phyloP scores from a whole-genome alignment of 2,329 filamentous ascomycete genomes.

The Pseudocercospora fuligena region DNA sequence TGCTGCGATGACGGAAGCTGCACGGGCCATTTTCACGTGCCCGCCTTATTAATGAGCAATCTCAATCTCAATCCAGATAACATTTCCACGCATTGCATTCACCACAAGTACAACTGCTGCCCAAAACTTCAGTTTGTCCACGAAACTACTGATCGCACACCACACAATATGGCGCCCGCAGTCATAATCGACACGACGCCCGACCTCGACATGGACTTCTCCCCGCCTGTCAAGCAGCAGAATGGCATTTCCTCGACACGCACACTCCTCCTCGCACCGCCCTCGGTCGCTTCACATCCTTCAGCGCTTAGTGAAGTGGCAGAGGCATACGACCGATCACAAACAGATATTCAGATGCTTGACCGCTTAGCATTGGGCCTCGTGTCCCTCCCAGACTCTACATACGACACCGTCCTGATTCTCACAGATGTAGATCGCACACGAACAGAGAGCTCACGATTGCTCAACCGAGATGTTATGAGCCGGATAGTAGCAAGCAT shows the following conservation, averaged over 20 bases:
- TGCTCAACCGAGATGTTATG: conserved; percentile 72
- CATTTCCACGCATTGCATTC: background rate
- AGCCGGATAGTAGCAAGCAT: conserved; percentile 71
- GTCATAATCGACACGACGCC: conserved; percentile 46
- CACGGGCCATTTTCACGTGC: background rate
- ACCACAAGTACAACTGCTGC: background rate
- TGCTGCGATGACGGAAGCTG: conserved; percentile 1
- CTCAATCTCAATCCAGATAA: background rate
- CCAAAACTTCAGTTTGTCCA: background rate
- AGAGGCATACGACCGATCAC: conserved; percentile 71
- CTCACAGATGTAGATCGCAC: conserved; percentile 77
- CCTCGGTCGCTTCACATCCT: conserved; percentile 85
- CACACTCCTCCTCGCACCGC: conserved; percentile 86
- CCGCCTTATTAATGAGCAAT: background rate
- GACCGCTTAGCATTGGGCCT: conserved; percentile 85
- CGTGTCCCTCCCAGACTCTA: conserved; percentile 72
- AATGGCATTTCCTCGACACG: conserved; percentile 50
- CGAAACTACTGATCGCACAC: background rate
- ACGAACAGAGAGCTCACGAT: conserved; percentile 64
- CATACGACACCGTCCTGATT: conserved; percentile 84
- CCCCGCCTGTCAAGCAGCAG: conserved; percentile 30
- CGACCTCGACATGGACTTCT: conserved; percentile 42
- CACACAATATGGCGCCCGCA: conserved; percentile 45
- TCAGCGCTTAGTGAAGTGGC: conserved; percentile 75
- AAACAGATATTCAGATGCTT: conserved; percentile 95